Base-by-base conservation (phyloP, 1,284 basidiomycete genomes). In the Melampsora larici-populina region DNA sequence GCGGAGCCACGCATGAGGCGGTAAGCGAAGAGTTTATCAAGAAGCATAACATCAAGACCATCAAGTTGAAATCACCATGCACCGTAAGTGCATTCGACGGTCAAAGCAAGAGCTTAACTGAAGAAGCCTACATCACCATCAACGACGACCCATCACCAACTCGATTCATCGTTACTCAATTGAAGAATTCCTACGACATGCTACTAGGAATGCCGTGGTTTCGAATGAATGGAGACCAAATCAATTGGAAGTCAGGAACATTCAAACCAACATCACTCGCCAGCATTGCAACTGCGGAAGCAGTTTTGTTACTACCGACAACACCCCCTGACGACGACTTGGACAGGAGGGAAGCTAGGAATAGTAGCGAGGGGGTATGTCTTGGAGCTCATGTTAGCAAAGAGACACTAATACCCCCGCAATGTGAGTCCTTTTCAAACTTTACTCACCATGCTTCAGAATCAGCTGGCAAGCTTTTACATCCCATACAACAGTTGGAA, bases 201-300 rank as follows among this genome's bases (percentile, higher is more conserved):
- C 15, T 63, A 26, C 62, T 63, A n/a, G 62, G 62, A 26, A 63
- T 63, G 62, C 62, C 62, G 26, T 63, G 62, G 55, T n/a, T 58
- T 13, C 55, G 55, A n/a, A 58, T 5, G 11, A 3, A 58, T 13
- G 55, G 55, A 4, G 7, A 58, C 11, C 55, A n/a, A n/a, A 58
- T 58, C 3, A 29, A 58, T 13, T 58, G 55, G 63, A 33, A 31
- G n/a, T 2, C 33, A 3, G 17, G 43, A 8, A 33, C n/a, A 31
- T 31, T 65, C 63, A 33, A 5, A 43, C 33, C 7, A n/a, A 31
- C 33, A 31, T 43, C 63, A 36, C 36, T 9, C 36, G 9, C 36
- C 9, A 9, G 9, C 36, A 36, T 36, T 36, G 21, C 55, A 58
- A 29, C 55, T 13, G 55, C 13, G 5, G 26, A 58, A n/a, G 15